A percentile compares a stretch with the other conserved stretches of the same genome.
These are phyloP conservation scores for Massarina eburnea DNA, from an alignment of 2,329 filamentous ascomycete genomes.

Conservation along the genomic window DNA sequence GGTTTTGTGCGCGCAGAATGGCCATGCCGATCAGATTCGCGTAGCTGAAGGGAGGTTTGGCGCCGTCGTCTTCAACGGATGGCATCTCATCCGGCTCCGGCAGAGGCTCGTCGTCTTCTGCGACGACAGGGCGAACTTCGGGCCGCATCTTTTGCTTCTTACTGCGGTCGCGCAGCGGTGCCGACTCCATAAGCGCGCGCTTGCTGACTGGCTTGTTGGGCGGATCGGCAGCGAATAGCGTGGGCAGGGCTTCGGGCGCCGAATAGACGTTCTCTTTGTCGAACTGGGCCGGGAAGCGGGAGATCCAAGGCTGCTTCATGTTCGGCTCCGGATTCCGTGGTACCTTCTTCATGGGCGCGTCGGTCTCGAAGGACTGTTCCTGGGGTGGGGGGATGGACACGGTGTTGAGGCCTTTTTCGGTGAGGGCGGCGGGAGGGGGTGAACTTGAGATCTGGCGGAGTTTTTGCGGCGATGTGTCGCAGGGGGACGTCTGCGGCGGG, in stretches of 20 bases:
- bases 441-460: slow-evolving; percentile 59
- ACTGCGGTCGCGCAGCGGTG: slow-evolving; percentile 68
- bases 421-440: slow-evolving; percentile 59
- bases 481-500: slow-evolving; percentile 55
- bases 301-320: slow-evolving; percentile 59
- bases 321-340: slow-evolving; percentile 50
- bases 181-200: slow-evolving; percentile 70
- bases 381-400: slow-evolving; percentile 68
- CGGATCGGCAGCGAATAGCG: slow-evolving; percentile 28
- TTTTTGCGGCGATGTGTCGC: slow-evolving; percentile 71
- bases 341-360: slow-evolving; percentile 68
- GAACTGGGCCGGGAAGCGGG: slow-evolving; percentile 51
- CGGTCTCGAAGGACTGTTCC: slow-evolving; percentile 58
- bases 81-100: slow-evolving; percentile 81
- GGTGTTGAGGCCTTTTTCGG: slow-evolving; percentile 65
- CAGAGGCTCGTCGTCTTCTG: slow-evolving; percentile 52
- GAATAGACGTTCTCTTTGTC: slow-evolving; percentile 55
- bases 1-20: slow-evolving; percentile 80
- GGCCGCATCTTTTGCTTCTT: slow-evolving; percentile 66
- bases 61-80: slow-evolving; percentile 77
- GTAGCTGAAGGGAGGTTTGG: slow-evolving; percentile 90
- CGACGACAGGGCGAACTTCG: slow-evolving; percentile 49
- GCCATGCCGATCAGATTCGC: slow-evolving; percentile 96
- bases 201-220: slow-evolving; percentile 46
- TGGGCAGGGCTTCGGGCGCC: slow-evolving; percentile 37